Conservation (phyloP, 2,329 filamentous ascomycete genomes). For the Colletotrichum echinochloae region DNA sequence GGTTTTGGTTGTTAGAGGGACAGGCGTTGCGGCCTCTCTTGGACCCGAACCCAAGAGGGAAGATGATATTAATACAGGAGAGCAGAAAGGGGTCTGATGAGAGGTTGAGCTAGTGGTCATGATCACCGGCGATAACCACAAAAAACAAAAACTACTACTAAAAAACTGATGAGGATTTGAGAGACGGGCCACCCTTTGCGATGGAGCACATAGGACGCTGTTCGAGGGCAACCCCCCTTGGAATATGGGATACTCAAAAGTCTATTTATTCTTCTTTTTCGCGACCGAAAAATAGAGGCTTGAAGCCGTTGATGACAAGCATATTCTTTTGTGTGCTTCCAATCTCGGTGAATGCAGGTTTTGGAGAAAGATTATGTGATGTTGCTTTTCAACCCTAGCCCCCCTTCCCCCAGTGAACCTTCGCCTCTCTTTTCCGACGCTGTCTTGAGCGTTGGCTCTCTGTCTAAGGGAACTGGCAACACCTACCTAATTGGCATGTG, state of each 20-base stretch:
- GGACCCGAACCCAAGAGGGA: background rate
- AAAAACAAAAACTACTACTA: background rate
- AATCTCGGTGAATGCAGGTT: background rate
- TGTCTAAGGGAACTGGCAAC: background rate
- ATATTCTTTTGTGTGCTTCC: background rate
- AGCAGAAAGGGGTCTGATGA: constrained; percentile 10
- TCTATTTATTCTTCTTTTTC: constrained; percentile 15
- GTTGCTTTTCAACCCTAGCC: background rate
- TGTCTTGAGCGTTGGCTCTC: background rate
- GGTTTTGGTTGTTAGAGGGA: constrained; percentile 27
- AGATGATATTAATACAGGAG: constrained; percentile 22
- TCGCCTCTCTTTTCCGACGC: background rate
- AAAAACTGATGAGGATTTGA: constrained; percentile 12
- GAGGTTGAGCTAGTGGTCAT: background rate
- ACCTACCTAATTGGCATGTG: background rate
- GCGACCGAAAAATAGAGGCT: constrained; percentile 19
- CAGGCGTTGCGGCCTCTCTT: constrained; percentile 27
- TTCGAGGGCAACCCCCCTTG: constrained; percentile 20
- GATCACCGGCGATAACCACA: background rate
- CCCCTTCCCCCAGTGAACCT: too few species aligned
- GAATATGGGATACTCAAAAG: constrained; percentile 40
- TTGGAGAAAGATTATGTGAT: background rate
- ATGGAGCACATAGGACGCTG: constrained; percentile 35
- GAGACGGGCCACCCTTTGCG: constrained; percentile 4
- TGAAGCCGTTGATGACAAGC: constrained; percentile 6